Percentiles rank a stretch among this genome's conserved stretches.
These are phyloP conservation scores for Polyporus tsugae DNA, from an alignment of 1,284 basidiomycete genomes.

Conservation along the genomic window DNA sequence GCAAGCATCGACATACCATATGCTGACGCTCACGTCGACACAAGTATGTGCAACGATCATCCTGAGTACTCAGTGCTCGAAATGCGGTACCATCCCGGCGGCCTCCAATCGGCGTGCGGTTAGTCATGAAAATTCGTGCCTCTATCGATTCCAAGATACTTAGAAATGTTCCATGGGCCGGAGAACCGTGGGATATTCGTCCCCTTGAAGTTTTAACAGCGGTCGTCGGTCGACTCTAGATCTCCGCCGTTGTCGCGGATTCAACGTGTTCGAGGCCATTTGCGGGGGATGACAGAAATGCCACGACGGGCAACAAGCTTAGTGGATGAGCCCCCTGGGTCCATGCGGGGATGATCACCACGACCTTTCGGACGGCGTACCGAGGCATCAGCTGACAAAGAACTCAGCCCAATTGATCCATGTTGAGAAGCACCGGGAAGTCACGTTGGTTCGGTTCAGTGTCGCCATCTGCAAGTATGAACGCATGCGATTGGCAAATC, in stretches of 20 bases:
- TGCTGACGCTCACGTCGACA: neutral
- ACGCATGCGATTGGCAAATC: neutral
- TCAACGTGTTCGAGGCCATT: neutral
- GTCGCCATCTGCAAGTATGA: neutral
- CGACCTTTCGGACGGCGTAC: neutral
- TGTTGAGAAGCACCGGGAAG: neutral
- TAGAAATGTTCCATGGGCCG: neutral
- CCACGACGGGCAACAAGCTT: neutral
- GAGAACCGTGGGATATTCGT: neutral
- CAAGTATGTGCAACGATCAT: neutral
- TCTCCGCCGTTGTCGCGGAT: neutral
- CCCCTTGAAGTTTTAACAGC: neutral
- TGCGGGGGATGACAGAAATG: neutral
- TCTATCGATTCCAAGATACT: constrained; percentile 3
- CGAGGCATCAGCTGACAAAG: neutral
- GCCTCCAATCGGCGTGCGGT: neutral
- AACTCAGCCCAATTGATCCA: neutral
- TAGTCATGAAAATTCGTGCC: neutral
- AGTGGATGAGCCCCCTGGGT: neutral
- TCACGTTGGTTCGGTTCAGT: neutral
- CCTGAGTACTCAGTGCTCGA: no score
- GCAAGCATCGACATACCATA: neutral
- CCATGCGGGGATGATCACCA: neutral
- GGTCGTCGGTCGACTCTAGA: neutral
- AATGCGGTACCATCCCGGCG: neutral